Conservation (phyloP, 768 basidiomycete genomes). For the Boletus patriciae region DNA sequence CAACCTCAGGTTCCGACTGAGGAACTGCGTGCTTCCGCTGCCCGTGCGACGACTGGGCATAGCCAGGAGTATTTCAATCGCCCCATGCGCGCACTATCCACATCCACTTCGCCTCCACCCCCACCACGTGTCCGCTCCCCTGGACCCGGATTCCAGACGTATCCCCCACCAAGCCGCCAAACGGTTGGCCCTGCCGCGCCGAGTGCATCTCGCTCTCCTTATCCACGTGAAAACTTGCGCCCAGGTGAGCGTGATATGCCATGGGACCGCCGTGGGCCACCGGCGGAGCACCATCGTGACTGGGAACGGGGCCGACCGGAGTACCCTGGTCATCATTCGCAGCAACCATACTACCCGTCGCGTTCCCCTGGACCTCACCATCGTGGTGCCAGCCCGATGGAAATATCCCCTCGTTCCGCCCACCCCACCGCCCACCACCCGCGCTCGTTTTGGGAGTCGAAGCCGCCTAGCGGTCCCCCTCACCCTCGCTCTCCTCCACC, state of each 20-base stretch:
- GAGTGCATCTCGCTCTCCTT: slow-evolving; percentile 59
- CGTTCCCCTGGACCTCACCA: slow-evolving; percentile 41
- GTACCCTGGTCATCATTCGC: slow-evolving; percentile 33
- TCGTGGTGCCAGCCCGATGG: slow-evolving; percentile 51
- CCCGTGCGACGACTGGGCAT: slow-evolving; percentile 43
- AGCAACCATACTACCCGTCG: slow-evolving; percentile 33
- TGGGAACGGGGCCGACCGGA: slow-evolving; percentile 52
- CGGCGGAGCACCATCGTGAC: slow-evolving; percentile 46
- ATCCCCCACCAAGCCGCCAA: slow-evolving; percentile 47
- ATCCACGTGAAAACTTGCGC: slow-evolving; percentile 51
- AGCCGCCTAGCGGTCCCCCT: slow-evolving; percentile 40
- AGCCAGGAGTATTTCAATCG: slow-evolving; percentile 57
- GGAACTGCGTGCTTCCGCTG: slow-evolving; percentile 45
- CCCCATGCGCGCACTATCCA: slow-evolving; percentile 50
- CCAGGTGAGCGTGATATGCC: slow-evolving; percentile 50
- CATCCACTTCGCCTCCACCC: slow-evolving; percentile 60
- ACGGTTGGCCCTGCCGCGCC: slow-evolving; percentile 54
- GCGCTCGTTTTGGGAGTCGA: slow-evolving; percentile 61
- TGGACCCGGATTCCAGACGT: slow-evolving; percentile 46
- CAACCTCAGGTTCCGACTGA: slow-evolving; percentile 56
- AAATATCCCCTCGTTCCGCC: slow-evolving; percentile 59
- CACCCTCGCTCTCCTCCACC: slow-evolving; percentile 36
- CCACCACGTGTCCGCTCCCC: slow-evolving; percentile 53
- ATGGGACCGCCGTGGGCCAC: slow-evolving; percentile 62
- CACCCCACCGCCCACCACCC: slow-evolving; percentile 39